Base-by-base conservation (phyloP, 2,329 filamentous ascomycete genomes). In the Byssothecium circinans region DNA sequence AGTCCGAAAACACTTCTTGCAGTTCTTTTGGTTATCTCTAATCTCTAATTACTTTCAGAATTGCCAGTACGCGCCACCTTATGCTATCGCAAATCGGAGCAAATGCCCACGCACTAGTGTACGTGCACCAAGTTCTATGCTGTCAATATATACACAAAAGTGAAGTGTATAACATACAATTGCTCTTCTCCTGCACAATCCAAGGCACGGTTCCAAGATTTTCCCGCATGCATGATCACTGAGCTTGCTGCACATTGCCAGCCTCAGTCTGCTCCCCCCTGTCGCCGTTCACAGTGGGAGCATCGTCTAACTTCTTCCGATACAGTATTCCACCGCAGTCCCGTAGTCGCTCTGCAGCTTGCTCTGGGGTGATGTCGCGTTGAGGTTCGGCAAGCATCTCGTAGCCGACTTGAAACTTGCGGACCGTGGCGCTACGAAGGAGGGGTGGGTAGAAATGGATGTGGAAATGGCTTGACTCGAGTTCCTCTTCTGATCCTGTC, bases 361-460 rank as follows among this genome's bases (percentile, higher is more conserved):
- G 94, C 73, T 99, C 94, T 0, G 94, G 92, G 0, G 94, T 99
- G 62, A 99, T 97, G 69, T 99, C 94, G 49, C 94, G 83, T 74
- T 99, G 94, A n/a, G 94, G 92, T 75, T 99, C 94, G 1, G 89
- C 94, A 83, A 99, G 84, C 74, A 99, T 81, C 74, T 99, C 94
- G 69, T 95, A 97, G 54, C 94, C 94, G 27, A 99, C 94, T 43
- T 97, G 74, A 74, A 97, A 99, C 75, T 99, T 99, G 60, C 89
- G 85, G 38, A 99, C 91, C 0, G 91, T 96, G 2, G 94, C 91
- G 38, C 91, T 96, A 47, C 94, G 85, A 55, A 99, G 78, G 38
- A 99, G 78, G 11, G 94, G 94, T 34, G 94, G 94, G 70, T 96
- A 97, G 73, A 99, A 99, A 75, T 99, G 94, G 77, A 99, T 86